Conservation (phyloP, 2,329 filamentous ascomycete species). For the Coniochaeta ligniaria region DNA sequence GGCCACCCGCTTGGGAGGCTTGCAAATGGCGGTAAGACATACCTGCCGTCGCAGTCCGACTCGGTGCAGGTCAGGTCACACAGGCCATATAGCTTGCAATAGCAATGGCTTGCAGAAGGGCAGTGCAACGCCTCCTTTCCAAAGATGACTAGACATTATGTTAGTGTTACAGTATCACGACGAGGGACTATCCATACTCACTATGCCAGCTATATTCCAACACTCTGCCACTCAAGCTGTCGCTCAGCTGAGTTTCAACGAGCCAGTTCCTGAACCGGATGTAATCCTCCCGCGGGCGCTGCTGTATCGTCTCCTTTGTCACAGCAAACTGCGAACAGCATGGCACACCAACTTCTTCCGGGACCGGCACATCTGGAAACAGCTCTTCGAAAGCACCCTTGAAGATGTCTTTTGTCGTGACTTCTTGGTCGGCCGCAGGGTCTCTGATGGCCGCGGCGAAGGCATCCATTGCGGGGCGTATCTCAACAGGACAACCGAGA, state of each 20-base stretch:
- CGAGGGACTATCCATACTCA: constrained; percentile 25
- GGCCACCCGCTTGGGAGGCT: constrained; percentile 58
- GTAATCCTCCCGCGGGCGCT: constrained; percentile 45
- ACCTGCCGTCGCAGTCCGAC: constrained; percentile 47
- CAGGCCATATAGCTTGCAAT: constrained; percentile 59
- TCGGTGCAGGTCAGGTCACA: constrained; percentile 39
- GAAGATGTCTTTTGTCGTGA: constrained; percentile 34
- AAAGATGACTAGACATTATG: constrained; percentile 41
- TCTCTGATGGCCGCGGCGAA: constrained; percentile 5
- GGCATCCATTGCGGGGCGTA: constrained; percentile 30
- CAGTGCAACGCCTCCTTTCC: constrained; percentile 52
- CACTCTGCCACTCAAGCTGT: constrained; percentile 49
- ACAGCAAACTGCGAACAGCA: constrained; percentile 63
- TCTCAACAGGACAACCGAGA: constrained; percentile 46
- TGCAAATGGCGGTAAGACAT: constrained; percentile 50
- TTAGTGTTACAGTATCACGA: background rate
- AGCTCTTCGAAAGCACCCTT: constrained; percentile 33
- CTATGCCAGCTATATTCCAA: constrained; percentile 63
- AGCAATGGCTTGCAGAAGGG: constrained; percentile 53
- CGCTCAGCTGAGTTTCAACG: constrained; percentile 43
- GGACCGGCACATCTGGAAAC: constrained; percentile 33
- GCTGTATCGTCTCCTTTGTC: constrained; percentile 41
- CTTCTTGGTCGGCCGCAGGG: constrained; percentile 19
- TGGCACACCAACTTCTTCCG: constrained; percentile 43
- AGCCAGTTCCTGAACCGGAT: constrained; percentile 52